Base-by-base conservation (phyloP, 331 rosid genomes). In the Quercus lobata region DNA sequence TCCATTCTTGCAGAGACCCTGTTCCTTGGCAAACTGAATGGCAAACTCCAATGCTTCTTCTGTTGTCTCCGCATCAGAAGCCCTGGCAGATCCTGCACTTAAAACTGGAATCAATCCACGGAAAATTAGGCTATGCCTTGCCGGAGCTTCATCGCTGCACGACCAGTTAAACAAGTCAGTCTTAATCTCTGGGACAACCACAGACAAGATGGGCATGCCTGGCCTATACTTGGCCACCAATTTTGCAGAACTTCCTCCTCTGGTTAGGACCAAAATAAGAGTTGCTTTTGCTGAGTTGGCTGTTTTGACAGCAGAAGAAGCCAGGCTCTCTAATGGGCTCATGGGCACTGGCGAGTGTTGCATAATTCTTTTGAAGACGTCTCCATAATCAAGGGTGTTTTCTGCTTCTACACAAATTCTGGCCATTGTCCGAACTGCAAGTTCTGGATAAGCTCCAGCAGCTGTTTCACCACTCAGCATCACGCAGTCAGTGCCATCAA, bases 401-500 rank as follows among this genome's bases (percentile, higher is more conserved):
- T 95, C 98, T 72, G 98, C 97, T 90, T 95, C 98, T 16, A 91
- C 6, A 35, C 98, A 95, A 73, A 95, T 95, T 72, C 90, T 90
- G 75, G 98, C 97, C 98, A 94, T 94, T 55, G 93, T 94, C 54
- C 62, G 85, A 66, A 94, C 97, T 17, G 98, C 97, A 55, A 92
- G 92, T 54, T 90, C 98, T 52, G 98, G 98, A 83, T 94, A 94
- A 62, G 97, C 92, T 83, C 98, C 98, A 27, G 98, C 97, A 82
- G 98, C 98, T 12, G 97, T 94, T 83, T 94, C 98, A 69, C 98
- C 98, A 83, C 98, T 94, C 34, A 94, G 93, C 98, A 94, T 94
- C 61, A 94, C 98, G 79, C 98, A 94, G 85, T 94, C 98, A 18
- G 97, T 94, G 83, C 98, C 98, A 78, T 94, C 98, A 56, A 94